These are phyloP conservation scores for Tribonema minus DNA, from an alignment of 108 stramenopile species.

Conservation along the genomic window DNA sequence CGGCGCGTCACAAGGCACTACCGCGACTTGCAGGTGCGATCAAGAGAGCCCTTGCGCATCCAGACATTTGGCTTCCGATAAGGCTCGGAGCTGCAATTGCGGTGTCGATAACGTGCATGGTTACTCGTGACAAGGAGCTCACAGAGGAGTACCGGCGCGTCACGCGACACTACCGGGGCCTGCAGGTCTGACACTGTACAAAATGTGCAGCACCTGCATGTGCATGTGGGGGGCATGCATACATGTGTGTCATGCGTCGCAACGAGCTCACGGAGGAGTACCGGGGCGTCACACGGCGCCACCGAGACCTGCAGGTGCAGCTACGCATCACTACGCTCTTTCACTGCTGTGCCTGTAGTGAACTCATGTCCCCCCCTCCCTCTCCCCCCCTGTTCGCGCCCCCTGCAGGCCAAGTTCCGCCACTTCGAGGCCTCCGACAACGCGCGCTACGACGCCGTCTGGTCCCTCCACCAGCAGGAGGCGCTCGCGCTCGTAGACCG, in stretches of 20 bases:
- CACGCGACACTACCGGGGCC: slow-evolving; percentile 66
- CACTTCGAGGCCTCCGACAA: slow-evolving; percentile 65
- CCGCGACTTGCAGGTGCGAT: slow-evolving; percentile 66
- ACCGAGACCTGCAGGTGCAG: slow-evolving; percentile 67
- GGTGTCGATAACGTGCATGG: no score
- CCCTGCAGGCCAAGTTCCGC: slow-evolving; percentile 59
- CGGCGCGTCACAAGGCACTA: slow-evolving; percentile 64
- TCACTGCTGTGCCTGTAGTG: no score
- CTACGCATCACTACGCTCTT: no score
- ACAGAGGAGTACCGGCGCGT: slow-evolving; percentile 62
- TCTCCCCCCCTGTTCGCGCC: no score
- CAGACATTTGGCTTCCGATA: no score
- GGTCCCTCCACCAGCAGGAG: slow-evolving; percentile 54
- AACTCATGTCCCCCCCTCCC: no score
- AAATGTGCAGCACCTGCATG: no score
- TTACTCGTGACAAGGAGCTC: slow-evolving; percentile 59
- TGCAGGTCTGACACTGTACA: no score
- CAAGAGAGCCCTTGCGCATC: no score
- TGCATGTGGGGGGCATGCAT: no score
- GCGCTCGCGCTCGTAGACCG: slow-evolving; percentile 21
- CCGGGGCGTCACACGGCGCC: slow-evolving; percentile 61
- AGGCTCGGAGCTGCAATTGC: no score
- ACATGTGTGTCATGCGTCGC: no score
- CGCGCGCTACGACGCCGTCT: slow-evolving; percentile 57
- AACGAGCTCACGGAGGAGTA: slow-evolving; percentile 67